Evolutionary conservation across 345 rosid species (phyloP).

Genomic region (Laguncularia racemosa): DNA sequence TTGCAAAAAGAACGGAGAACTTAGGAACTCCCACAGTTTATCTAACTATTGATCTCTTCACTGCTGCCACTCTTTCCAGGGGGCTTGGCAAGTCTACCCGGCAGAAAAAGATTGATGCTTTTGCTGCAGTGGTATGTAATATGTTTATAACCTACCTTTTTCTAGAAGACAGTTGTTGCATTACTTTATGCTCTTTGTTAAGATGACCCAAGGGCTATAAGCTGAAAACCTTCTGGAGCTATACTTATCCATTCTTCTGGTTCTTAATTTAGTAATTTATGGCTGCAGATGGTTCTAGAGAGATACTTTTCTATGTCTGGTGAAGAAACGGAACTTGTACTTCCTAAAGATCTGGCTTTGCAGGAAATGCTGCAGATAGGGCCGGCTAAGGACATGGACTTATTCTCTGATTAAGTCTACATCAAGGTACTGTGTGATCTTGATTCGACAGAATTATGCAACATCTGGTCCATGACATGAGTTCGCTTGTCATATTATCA

Average conservation of each 20-base stretch:
- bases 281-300: slow-evolving; percentile 68
- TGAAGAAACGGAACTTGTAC: slow-evolving; percentile 51
- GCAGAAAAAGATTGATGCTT: slow-evolving; percentile 56
- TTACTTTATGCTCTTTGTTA: neutral
- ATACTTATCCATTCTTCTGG: neutral
- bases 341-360: slow-evolving; percentile 61
- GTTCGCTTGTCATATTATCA: too few relatives aligned
- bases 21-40: too few relatives aligned
- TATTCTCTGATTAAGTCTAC: slow-evolving; percentile 17
- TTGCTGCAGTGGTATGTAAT: slow-evolving; percentile 67
- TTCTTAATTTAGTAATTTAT: slow-evolving; percentile 1
- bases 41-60: too few relatives aligned
- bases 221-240: neutral
- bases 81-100: slow-evolving; percentile 54
- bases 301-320: slow-evolving; percentile 68
- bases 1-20: too few relatives aligned
- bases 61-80: slow-evolving; percentile 34
- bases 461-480: too few relatives aligned
- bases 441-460: too few relatives aligned
- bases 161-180: neutral
- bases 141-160: neutral
- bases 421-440: too few relatives aligned
- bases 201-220: neutral
- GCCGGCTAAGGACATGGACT: slow-evolving; percentile 43
- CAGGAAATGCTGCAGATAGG: slow-evolving; percentile 67